Conservation (phyloP, 495 filamentous ascomycete genomes). For the Penicillium argentinense region DNA sequence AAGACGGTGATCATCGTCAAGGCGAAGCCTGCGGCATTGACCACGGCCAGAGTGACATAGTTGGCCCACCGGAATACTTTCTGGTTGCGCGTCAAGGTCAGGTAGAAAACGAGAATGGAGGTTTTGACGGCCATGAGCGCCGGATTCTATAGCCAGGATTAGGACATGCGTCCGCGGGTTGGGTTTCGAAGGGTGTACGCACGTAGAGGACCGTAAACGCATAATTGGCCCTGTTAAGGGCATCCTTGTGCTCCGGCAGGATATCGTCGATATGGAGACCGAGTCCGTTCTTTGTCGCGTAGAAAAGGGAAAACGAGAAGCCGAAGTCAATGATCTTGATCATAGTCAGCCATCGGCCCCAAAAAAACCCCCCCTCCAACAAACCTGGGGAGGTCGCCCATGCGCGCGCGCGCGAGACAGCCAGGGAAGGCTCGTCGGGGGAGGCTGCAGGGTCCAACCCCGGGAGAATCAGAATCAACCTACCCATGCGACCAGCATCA, state of each 20-base stretch:
- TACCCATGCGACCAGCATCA: constrained; percentile 83
- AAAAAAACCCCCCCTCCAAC: too few species aligned
- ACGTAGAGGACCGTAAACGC: constrained; percentile 83
- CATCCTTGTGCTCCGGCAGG: constrained; percentile 35
- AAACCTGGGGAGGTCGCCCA: too few species aligned
- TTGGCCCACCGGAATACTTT: constrained; percentile 70
- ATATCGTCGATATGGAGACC: constrained; percentile 74
- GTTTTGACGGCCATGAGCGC: constrained; percentile 76
- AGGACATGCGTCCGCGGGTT: too few species aligned
- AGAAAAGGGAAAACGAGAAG: constrained; percentile 74
- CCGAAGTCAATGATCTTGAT: constrained; percentile 67
- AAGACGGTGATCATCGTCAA: constrained; percentile 86
- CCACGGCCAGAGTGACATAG: constrained; percentile 67
- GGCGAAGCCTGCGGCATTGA: constrained; percentile 74
- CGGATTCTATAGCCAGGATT: constrained; percentile 62
- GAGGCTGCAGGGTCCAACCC: constrained; percentile 17
- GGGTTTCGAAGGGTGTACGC: too few species aligned
- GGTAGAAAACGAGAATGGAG: constrained; percentile 87
- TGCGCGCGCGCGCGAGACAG: too few species aligned
- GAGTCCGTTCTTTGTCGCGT: constrained; percentile 67
- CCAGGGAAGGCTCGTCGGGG: background rate
- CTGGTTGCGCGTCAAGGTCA: constrained; percentile 73
- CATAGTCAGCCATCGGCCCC: constrained; percentile 4
- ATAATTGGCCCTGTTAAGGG: constrained; percentile 71
- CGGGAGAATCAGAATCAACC: constrained; percentile 17